A percentile compares a stretch with the other conserved stretches of the same genome.
Conservation (phyloP, 225 moss, liverwort and hornwort genomes). For the Climacium dendroides region DNA sequence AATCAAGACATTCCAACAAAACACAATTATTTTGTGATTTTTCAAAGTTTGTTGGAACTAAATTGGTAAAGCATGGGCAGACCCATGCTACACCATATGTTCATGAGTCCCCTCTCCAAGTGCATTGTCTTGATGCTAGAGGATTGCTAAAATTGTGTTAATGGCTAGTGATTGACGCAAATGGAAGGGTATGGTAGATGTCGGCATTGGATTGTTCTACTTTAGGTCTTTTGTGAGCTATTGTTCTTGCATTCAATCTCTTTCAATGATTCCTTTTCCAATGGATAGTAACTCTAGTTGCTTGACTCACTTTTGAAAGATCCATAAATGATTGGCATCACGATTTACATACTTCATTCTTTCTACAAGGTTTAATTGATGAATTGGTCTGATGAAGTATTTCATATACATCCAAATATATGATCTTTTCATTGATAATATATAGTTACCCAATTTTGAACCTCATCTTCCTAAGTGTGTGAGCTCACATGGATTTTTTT, state of each 20-base stretch:
- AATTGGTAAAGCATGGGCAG: not conserved
- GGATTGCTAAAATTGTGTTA: not conserved
- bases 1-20: rapidly evolving
- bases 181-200: not conserved
- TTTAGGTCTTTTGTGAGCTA: not conserved
- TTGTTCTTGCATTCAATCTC: not conserved
- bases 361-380: not conserved
- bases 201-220: rapidly evolving
- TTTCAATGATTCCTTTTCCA: not conserved
- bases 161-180: not conserved
- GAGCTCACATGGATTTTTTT: not conserved
- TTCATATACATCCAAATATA: not conserved
- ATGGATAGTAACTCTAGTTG: not conserved
- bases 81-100: rapidly evolving
- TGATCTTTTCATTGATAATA: not conserved
- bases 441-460: not conserved
- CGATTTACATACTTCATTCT: not conserved
- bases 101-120: rapidly evolving
- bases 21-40: not conserved
- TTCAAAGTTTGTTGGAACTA: not conserved
- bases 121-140: not conserved
- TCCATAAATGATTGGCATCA: not conserved
- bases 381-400: too few species aligned
- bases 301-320: not conserved
- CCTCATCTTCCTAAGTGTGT: not conserved